These are phyloP conservation scores for Pseudoturritis turrita DNA, from an alignment of 345 rosid genomes.

Conservation along the genomic window DNA sequence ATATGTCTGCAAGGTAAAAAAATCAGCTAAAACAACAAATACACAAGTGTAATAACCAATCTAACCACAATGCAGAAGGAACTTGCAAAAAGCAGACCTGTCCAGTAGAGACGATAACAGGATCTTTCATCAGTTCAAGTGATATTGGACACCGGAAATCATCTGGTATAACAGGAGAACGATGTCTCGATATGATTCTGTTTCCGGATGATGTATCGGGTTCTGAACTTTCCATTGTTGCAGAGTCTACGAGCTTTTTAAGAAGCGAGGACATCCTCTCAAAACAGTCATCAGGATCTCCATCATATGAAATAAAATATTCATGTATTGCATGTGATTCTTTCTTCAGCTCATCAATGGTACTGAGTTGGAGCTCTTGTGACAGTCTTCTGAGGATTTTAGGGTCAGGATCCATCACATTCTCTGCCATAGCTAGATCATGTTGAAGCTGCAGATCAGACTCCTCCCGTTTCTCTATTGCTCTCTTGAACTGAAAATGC, in stretches of 20 bases:
- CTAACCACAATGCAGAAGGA: conserved; percentile 1
- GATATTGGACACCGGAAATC: conserved; percentile 98
- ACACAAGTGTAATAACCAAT: background rate
- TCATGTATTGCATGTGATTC: conserved; percentile 82
- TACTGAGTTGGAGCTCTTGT: conserved; percentile 73
- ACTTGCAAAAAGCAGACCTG: conserved; percentile 52
- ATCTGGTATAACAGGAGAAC: conserved; percentile 95
- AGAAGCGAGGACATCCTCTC: conserved; percentile 66
- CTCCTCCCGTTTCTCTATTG: conserved; percentile 55
- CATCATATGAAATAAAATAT: conserved; percentile 56
- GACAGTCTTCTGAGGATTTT: conserved; percentile 59
- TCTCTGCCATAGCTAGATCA: conserved; percentile 59
- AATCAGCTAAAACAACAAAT: conserved; percentile 12
- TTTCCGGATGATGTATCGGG: conserved; percentile 45
- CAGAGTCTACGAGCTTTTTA: conserved; percentile 61
- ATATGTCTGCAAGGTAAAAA: conserved; percentile 66
- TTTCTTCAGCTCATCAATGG: conserved; percentile 67
- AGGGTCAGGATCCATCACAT: conserved; percentile 58
- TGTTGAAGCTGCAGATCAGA: conserved; percentile 62
- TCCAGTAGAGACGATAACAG: conserved; percentile 96
- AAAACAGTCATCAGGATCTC: conserved; percentile 53
- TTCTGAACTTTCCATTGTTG: conserved; percentile 52
- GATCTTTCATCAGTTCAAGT: conserved; percentile 97
- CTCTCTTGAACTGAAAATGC: conserved; percentile 82
- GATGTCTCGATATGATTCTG: conserved; percentile 48